Conservation (phyloP, 169 alveolate species). For the Plasmodium falciparum region DNA sequence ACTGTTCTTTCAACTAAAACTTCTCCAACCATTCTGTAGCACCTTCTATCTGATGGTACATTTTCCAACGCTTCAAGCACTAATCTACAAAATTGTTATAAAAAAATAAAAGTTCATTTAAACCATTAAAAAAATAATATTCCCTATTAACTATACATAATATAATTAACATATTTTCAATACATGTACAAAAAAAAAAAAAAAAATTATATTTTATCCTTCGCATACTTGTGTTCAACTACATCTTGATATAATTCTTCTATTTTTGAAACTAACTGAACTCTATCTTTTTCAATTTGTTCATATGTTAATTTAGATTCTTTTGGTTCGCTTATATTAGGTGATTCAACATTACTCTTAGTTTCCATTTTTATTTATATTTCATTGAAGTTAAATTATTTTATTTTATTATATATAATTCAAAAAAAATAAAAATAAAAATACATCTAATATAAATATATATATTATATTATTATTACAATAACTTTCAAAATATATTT, state of each 20-base stretch:
- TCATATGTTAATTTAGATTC: conserved; percentile 63
- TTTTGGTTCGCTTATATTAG: conserved; percentile 9
- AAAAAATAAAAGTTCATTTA: not conserved
- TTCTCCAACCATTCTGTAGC: conserved; percentile 92
- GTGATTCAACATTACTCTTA: conserved; percentile 9
- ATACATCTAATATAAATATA: not conserved
- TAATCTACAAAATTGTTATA: conserved; percentile 76
- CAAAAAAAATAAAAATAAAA: not conserved
- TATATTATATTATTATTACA: not conserved
- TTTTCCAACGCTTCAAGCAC: conserved; percentile 90
- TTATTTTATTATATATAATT: not conserved
- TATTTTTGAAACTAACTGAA: conserved; percentile 78
- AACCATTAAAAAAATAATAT: not conserved
- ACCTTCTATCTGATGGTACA: conserved; percentile 89
- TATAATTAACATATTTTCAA: conserved; percentile 1
- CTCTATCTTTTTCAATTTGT: conserved; percentile 82
- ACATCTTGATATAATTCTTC: conserved; percentile 90
- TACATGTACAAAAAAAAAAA: too few relatives aligned
- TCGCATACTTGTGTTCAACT: conserved; percentile 86
- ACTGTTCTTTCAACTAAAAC: conserved; percentile 93
- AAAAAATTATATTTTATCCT: too few relatives aligned
- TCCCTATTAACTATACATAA: not conserved
- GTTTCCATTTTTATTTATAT: conserved; percentile 47
- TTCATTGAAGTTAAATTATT: conserved; percentile 15
- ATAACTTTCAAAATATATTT: not conserved